A percentile compares a stretch with the other conserved stretches of the same genome.
Evolutionary conservation across 2,329 filamentous ascomycete genomes (phyloP).

Genomic region (Aspergillus fumigatiaffinis): DNA sequence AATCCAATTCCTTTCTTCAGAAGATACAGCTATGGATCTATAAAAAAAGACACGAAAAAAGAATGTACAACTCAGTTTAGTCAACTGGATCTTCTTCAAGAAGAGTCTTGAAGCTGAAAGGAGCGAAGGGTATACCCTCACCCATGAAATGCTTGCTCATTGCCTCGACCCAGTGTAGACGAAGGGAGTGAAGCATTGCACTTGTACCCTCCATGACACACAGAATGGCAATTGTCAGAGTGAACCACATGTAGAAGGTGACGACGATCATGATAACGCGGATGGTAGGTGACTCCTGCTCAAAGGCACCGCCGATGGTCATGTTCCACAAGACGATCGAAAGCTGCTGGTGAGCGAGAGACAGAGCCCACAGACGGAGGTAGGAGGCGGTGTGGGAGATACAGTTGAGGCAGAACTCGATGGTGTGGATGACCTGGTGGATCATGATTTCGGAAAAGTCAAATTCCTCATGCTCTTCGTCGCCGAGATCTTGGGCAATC

Average conservation of each 20-base stretch:
- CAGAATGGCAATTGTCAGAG: conserved; percentile 72
- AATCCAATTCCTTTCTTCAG: conserved; percentile 2
- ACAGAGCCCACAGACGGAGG: conserved; percentile 95
- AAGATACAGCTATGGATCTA: conserved; percentile 6
- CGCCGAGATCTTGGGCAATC: conserved; percentile 77
- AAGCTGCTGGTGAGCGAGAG: conserved; percentile 95
- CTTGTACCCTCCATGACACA: conserved; percentile 95
- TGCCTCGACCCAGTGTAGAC: conserved; percentile 94
- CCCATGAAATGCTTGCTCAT: conserved; percentile 98
- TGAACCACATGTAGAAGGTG: conserved; percentile 87
- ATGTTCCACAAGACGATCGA: conserved; percentile 95
- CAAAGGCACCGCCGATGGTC: conserved; percentile 79
- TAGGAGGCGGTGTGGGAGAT: conserved; percentile 98
- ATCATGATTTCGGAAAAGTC: conserved; percentile 98
- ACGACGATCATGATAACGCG: conserved; percentile 79
- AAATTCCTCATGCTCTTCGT: conserved; percentile 90
- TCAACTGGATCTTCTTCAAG: conserved; percentile 71
- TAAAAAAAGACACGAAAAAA: conserved; percentile 9
- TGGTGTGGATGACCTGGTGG: conserved; percentile 97
- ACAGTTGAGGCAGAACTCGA: conserved; percentile 98
- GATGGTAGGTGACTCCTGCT: conserved; percentile 55
- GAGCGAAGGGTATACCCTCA: conserved; percentile 78
- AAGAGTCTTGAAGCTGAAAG: conserved; percentile 80
- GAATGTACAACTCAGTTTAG: conserved; percentile 21
- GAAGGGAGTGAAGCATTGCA: conserved; percentile 88